These are phyloP conservation scores for Debaryomyces sp. DNA, from an alignment of 1,139 yeast genomes.

Conservation along the genomic window DNA sequence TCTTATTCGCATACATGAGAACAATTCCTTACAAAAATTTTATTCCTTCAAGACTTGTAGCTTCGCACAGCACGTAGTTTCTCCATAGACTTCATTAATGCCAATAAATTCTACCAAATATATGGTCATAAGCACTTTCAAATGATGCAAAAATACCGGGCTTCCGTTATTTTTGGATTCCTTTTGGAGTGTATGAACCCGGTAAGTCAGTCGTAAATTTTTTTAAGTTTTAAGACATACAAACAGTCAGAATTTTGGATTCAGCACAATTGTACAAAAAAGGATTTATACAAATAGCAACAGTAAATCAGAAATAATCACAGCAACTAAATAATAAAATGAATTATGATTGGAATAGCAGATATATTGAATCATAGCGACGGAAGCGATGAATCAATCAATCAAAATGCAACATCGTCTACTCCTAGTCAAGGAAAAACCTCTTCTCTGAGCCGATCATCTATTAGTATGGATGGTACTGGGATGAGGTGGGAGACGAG, in stretches of 20 bases:
- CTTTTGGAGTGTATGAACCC: neutral
- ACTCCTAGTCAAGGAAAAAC: neutral
- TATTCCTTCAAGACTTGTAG: too few species aligned
- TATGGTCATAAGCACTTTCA: neutral
- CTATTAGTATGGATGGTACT: neutral
- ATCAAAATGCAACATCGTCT: neutral
- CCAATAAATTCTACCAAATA: neutral
- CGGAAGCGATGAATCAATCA: neutral
- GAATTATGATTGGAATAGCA: constrained; percentile 8
- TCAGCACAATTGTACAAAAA: neutral
- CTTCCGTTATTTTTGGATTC: neutral
- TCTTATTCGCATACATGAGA: too few species aligned
- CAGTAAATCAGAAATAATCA: neutral
- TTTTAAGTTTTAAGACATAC: neutral
- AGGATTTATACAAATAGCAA: neutral
- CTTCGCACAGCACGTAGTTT: neutral
- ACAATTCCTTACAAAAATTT: too few species aligned
- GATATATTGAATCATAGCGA: constrained; percentile 6
- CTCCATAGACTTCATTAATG: neutral
- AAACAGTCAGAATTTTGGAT: neutral
- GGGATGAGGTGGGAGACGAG: neutral
- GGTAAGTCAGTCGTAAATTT: neutral
- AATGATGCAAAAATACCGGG: neutral
- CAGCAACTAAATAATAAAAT: too few species aligned
- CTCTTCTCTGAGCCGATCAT: neutral